Base-by-base conservation (phyloP, 2,329 filamentous ascomycete species). In the Clathrospora elynae region DNA sequence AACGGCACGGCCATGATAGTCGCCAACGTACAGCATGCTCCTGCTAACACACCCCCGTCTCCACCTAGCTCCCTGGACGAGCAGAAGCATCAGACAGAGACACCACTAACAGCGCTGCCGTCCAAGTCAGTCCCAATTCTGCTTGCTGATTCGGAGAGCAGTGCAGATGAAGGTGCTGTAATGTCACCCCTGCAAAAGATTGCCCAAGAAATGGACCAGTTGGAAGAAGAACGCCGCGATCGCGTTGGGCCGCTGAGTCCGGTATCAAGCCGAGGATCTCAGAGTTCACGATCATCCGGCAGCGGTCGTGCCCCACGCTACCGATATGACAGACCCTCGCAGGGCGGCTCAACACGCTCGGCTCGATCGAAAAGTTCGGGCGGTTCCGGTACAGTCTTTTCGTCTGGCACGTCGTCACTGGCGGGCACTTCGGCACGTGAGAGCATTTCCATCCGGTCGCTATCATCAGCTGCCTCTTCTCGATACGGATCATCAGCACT, bases 1-100 rank as follows among this genome's bases (percentile, higher is more conserved):
- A 71, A 55, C 28, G 66, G 67, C 14, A 84, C 86, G 6, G 81
- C 88, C 9, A 76, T 84, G 64, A 83, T 96, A 75, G 88, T 96
- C 18, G 85, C 86, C 49, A 91, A 90, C 64, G 86, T 93, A 9
- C 91, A 96, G 60, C 91, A 96, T 68, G 82, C 86, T 20, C 88
- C 90, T 14, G 84, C 87, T 49, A 78, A 87, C 18, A 79, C 90
- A 10, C 88, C 90, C 19, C 87, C 90, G 1, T 90, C 87, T 1
- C 88, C 90, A 9, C 88, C 90, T 1, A 88, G 91, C 26, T 91
- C 87, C 0, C 80, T 90, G 16, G 86, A 90, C 59, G 85, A 90
- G 59, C 80, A 83, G 44, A 78, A 75, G 40, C 79, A 83, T 42
- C 57, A 53, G 6, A 53, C 47, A 37, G 58, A 61, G 31, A 48